Base-by-base conservation (phyloP, 2,329 filamentous ascomycete species). In the Tolypocladium capitatum region DNA sequence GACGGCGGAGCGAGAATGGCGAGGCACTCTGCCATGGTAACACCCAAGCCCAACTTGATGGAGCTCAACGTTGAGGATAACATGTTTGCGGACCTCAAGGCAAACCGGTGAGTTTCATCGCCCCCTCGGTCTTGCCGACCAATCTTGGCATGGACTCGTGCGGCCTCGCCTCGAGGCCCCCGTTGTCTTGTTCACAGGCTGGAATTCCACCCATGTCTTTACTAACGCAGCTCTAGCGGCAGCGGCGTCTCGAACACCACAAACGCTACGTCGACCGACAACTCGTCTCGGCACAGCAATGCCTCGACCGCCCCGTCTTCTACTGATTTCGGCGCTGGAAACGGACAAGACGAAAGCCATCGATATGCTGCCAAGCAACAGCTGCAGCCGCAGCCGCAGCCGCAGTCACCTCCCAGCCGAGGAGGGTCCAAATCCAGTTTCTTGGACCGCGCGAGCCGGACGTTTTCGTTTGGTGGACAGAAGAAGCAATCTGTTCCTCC, bases 231-330 rank as follows among this genome's bases (percentile, higher is more conserved):
- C 53, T 59, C 55, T 60, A 79, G 75, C 57, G 75, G 73, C 61
- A 80, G 76, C 65, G 75, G 75, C 55, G 73, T 76, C 40, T 80
- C 76, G 56, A 80, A 78, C 60, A 78, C 74, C 34, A 80, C 76
- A 50, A 77, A 80, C 62, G 74, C 74, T 50, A 71, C 70, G 45
- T 78, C 75, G 46, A 75, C 72, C 53, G 77, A 80, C 61, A 76
- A 74, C 55, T 80, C 76, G 32, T 81, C 77, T 45, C 73, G 76
- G 57, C 74, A 80, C 59, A 80, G 77, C 61, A 78, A 78, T 62
- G 73, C 70, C 46, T 80, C 77, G n/a, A 80, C 77, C 34, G 69
- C 77, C 33, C 75, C 77, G 13, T 81, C 77, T 3, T 80, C 77
- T 4, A 71, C 75, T 46, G 76, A 68, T 44, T 52, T 63, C 32